Conservation (phyloP, 1,284 basidiomycete genomes). For the Sanghuangporus weigelae region DNA sequence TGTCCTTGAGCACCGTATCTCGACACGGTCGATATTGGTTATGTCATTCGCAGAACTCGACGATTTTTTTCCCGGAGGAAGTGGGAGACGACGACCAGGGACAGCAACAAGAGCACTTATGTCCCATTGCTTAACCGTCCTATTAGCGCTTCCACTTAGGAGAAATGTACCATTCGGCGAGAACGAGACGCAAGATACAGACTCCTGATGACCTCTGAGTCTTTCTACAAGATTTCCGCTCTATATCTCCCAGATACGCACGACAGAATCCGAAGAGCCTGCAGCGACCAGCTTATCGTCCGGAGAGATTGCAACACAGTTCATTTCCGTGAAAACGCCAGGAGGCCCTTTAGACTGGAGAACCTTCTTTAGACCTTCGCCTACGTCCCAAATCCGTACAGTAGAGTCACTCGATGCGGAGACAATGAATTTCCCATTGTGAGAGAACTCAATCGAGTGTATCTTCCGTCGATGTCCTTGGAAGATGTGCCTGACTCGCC, state of each 20-base stretch:
- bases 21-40: not conserved
- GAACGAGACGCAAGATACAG: constrained; percentile 78
- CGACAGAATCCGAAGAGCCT: constrained; percentile 77
- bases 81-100: constrained; percentile 4
- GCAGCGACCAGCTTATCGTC: constrained; percentile 80
- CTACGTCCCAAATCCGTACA: constrained; percentile 83
- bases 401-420: constrained; percentile 88
- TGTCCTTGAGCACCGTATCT: no score
- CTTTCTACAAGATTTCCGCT: constrained; percentile 71
- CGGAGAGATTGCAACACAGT: constrained; percentile 75
- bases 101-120: constrained; percentile 42
- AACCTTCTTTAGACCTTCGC: constrained; percentile 52
- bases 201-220: constrained; percentile 77
- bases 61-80: not conserved
- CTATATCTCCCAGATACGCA: constrained; percentile 82
- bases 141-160: constrained; percentile 81
- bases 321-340: constrained; percentile 68
- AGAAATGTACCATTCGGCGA: constrained; percentile 77
- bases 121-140: constrained; percentile 87
- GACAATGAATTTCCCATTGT: constrained; percentile 75
- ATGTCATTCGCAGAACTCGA: not conserved
- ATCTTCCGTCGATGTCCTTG: constrained; percentile 88
- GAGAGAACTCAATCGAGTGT: constrained; percentile 83
- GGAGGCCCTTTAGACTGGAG: constrained; percentile 55
- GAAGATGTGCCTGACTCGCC: constrained; percentile 67